Percentiles rank a stretch among this genome's conserved stretches.
Evolutionary conservation across 352 stramenopile genomes (phyloP).

Genomic region (Globisporangium solare): DNA sequence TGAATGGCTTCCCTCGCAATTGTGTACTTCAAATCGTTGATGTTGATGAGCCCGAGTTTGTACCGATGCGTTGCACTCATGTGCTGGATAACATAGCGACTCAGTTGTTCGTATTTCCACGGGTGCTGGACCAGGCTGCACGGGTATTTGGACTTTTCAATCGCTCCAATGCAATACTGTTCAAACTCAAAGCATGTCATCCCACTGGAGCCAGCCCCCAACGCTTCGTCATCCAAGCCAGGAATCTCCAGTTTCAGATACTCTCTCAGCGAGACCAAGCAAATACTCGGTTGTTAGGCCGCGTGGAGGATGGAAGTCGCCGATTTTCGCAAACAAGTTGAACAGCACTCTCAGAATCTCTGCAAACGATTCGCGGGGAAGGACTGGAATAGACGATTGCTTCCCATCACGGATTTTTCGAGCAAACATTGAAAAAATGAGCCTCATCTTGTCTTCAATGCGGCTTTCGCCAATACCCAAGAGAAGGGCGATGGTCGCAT

Average conservation of each 20-base stretch:
- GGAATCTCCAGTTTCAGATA: constrained; percentile 52
- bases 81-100: constrained; percentile 76
- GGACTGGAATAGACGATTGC: constrained; percentile 25
- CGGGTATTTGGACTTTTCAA: constrained; percentile 68
- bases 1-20: constrained; percentile 50
- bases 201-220: constrained; percentile 11
- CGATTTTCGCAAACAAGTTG: constrained; percentile 40
- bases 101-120: constrained; percentile 81
- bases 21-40: constrained; percentile 87
- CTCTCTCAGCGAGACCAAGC: constrained; percentile 40
- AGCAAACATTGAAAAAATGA: constrained; percentile 73
- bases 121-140: constrained; percentile 49
- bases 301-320: constrained; percentile 45
- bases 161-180: constrained; percentile 41
- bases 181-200: constrained; percentile 84
- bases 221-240: neutral
- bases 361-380: constrained; percentile 37
- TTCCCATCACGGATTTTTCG: neutral
- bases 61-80: constrained; percentile 87
- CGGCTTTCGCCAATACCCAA: constrained; percentile 39
- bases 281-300: constrained; percentile 36
- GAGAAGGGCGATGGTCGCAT: constrained; percentile 46
- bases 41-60: constrained; percentile 81
- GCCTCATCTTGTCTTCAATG: constrained; percentile 61
- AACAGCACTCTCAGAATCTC: constrained; percentile 56